Evolutionary conservation across 306 rosid species (phyloP), one percentile per base, ranked within the genome.

Genomic region (Carpinus viminea): DNA sequence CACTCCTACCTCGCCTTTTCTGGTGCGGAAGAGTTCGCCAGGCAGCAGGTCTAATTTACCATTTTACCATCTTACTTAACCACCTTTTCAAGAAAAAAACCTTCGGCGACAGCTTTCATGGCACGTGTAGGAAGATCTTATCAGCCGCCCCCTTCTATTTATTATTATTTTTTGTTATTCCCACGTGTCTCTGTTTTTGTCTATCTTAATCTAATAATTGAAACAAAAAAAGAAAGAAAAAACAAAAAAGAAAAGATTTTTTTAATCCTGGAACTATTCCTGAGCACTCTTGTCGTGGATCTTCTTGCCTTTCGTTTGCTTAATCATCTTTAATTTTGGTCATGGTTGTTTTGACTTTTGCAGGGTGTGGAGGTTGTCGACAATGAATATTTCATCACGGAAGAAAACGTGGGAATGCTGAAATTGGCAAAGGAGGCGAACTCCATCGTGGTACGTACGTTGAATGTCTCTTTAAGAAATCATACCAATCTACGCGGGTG

Each of bases 371-470:
- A 96, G 66, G 18, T 87, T 3, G 92, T 78, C 73, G 90, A 85
- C 45, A 91, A 96, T 55, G 93, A 91, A 4, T 96, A 96, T 62
- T 96, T 96, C 88, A 85, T 96, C 74, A 96, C 99, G 0, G 87
- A 90, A 1, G 98, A 93, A 6, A 96, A 93, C 74, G 88, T 90
- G 45, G 96, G 92, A 1, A 89, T 93, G 98, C 93, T 96, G 59
- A 91, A 91, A 80, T 76, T 89, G 43, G 99, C 99, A 8, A 91
- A 93, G 77, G 97, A 96, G 72, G 92, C 99, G n/a, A 96, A 96
- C 77, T 24, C 93, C 53, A 96, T 96, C 52, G 53, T 90, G 94
- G 99, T 95, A 75, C 6, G 99, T 95, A 75, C 6, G 83, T 43
- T 7, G 11, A 4, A 62, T 47, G 31, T 47, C 3, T 21, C 47